These are phyloP conservation scores for Penicillium angulare DNA, from an alignment of 495 filamentous ascomycete genomes.

Conservation along the genomic window DNA sequence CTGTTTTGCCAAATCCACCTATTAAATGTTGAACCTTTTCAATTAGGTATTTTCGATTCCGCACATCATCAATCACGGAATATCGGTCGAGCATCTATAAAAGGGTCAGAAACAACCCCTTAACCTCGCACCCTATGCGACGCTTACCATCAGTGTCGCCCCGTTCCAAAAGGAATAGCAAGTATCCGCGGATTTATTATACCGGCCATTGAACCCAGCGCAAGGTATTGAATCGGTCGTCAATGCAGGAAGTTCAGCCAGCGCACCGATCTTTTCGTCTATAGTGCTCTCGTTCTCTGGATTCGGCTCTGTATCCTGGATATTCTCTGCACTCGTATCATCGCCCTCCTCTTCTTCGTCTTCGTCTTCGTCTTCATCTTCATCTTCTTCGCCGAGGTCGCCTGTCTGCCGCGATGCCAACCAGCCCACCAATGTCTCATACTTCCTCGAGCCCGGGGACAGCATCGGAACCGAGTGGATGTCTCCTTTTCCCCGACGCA, in stretches of 20 bases:
- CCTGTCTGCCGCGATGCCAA: slow-evolving; percentile 70
- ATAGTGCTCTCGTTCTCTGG: slow-evolving; percentile 14
- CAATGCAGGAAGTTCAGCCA: slow-evolving; percentile 34
- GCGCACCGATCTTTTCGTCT: slow-evolving; percentile 26
- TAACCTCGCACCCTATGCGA: background rate
- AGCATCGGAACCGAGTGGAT: slow-evolving; percentile 21
- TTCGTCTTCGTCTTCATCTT: slow-evolving; percentile 42
- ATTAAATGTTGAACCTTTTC: slow-evolving; percentile 87
- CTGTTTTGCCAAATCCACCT: slow-evolving; percentile 85
- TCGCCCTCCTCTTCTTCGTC: slow-evolving; percentile 37
- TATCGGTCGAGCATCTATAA: slow-evolving; percentile 64
- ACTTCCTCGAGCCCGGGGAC: slow-evolving; percentile 30
- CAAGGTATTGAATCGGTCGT: slow-evolving; percentile 41
- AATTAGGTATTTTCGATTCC: slow-evolving; percentile 73
- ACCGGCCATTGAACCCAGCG: slow-evolving; percentile 80
- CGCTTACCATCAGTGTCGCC: slow-evolving; percentile 61
- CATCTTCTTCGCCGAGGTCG: slow-evolving; percentile 48
- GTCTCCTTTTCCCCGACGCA: slow-evolving; percentile 45
- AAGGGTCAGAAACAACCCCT: slow-evolving; percentile 6
- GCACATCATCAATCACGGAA: slow-evolving; percentile 55
- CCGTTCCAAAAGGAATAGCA: slow-evolving; percentile 93
- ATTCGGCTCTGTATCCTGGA: background rate
- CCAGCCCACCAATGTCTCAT: slow-evolving; percentile 56
- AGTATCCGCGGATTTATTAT: slow-evolving; percentile 87
- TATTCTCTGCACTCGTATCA: no score